Percentiles rank a stretch among this genome's conserved stretches.
Evolutionary conservation across 2,329 filamentous ascomycete genomes (phyloP).

Genomic region (Fusarium camptoceras): DNA sequence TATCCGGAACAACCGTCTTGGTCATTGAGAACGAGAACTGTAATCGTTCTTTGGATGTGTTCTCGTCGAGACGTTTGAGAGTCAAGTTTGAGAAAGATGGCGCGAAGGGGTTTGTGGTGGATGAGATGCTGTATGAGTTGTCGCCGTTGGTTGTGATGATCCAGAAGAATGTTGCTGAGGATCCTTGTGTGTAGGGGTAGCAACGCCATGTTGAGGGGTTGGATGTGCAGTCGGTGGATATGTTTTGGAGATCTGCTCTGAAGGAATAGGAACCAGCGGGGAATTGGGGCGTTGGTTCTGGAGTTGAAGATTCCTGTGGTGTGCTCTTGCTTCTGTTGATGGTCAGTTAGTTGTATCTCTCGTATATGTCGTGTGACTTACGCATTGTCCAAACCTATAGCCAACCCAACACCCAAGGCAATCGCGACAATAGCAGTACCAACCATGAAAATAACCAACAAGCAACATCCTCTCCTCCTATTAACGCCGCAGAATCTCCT

Average conservation of each 20-base stretch:
- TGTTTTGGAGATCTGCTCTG: constrained; percentile 66
- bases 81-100: constrained; percentile 66
- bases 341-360: constrained; percentile 7
- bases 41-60: constrained; percentile 65
- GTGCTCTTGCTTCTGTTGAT: constrained; percentile 6
- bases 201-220: constrained; percentile 71
- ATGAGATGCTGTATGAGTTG: constrained; percentile 64
- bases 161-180: constrained; percentile 70
- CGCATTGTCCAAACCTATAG: constrained; percentile 54
- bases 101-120: constrained; percentile 65
- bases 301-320: constrained; percentile 4
- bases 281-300: constrained; percentile 54
- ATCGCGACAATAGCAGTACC: constrained; percentile 51
- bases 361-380: constrained; percentile 37
- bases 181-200: constrained; percentile 62
- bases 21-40: constrained; percentile 66
- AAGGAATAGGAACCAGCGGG: constrained; percentile 73
- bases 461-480: constrained; percentile 48
- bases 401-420: constrained; percentile 55
- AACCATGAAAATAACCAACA: constrained; percentile 47
- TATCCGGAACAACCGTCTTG: constrained; percentile 64
- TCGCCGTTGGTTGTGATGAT: constrained; percentile 60
- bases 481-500: constrained; percentile 7
- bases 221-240: constrained; percentile 67
- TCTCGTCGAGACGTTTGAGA: constrained; percentile 61